Base-by-base conservation (phyloP, 2,329 filamentous ascomycete genomes). In the Cladosporium sphaerospermum region DNA sequence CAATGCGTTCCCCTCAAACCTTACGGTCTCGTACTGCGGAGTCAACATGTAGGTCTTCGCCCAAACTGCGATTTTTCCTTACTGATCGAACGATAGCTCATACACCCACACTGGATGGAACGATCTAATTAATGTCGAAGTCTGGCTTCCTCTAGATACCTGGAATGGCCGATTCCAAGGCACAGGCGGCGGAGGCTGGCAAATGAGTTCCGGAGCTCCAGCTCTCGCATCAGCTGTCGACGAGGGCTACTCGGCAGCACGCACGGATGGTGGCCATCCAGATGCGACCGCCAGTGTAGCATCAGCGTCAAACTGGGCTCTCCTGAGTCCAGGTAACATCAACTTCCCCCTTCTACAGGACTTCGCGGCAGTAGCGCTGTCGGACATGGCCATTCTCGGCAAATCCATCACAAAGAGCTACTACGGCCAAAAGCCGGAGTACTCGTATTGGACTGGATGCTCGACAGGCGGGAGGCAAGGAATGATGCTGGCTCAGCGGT, bases 381-480 rank as follows among this genome's bases (percentile, higher is more conserved):
- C 69, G 43, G 71, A 73, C 23, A 59, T 69, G 58, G 61, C 68
- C 3, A 16, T 63, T 5, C 60, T 74, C 32, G 69, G 63, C 5
- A 63, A 67, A 56, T 47, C 56, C 4, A 45, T 70, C 7, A 65
- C 61, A 0, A 43, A 54, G 8, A 55, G 52, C 2, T 69, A 62
- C 52, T 74, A 73, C 45, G 64, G 63, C 2, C 47, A 54, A n/a
- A 49, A 49, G 9, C 61, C 63, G 7, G 59, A 59, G 9, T 71
- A 66, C 52, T 71, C 67, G 2, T 73, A 73, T 54, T 72, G 59
- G 57, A 62, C 56, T 53, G 69, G 71, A 2, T 72, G 71, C 53
- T 71, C 68, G 18, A 65, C 63, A 16, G 70, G 69, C 36, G 71
- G 70, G 7, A 53, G 70, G 13, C 69, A 72, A 52, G 70, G 69